These are phyloP conservation scores for Citrus hindsii DNA, from an alignment of 345 rosid species.

Conservation along the genomic window DNA sequence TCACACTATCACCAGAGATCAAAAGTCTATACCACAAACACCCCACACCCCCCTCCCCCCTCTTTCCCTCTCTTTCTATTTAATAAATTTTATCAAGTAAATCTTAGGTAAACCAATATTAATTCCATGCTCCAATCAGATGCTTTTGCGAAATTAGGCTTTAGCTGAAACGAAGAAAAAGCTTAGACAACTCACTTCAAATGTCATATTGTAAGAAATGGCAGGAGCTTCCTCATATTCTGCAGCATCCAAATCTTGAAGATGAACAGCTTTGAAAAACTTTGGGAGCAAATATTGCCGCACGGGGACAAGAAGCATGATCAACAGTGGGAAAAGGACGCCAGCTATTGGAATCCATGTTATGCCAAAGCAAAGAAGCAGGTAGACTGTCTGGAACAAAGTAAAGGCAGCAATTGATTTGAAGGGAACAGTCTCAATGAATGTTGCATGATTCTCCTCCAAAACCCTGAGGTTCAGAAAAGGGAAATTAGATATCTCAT, in stretches of 20 bases:
- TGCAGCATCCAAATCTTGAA: slow-evolving; percentile 75
- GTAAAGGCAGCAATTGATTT: slow-evolving; percentile 58
- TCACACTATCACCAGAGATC: not conserved
- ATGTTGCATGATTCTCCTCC: slow-evolving; percentile 56
- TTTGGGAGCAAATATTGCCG: slow-evolving; percentile 64
- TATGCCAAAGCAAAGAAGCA: slow-evolving; percentile 65
- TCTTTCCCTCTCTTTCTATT: too few species aligned
- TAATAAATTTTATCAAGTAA: too few species aligned
- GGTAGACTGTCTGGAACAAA: slow-evolving; percentile 59
- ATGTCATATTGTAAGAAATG: slow-evolving; percentile 46
- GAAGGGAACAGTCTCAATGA: slow-evolving; percentile 67
- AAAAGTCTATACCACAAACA: not conserved
- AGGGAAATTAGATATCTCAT: slow-evolving; percentile 1
- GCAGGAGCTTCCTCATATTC: slow-evolving; percentile 78
- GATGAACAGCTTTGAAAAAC: slow-evolving; percentile 69
- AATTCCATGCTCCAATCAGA: not conserved
- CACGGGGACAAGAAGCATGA: slow-evolving; percentile 77
- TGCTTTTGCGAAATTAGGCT: not conserved
- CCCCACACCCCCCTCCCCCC: too few species aligned
- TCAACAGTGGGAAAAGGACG: slow-evolving; percentile 66
- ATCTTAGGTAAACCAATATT: not conserved
- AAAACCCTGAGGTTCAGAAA: slow-evolving; percentile 44
- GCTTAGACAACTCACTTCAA: slow-evolving; percentile 42
- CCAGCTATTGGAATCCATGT: slow-evolving; percentile 87
- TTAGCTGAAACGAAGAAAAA: slow-evolving; percentile 3